Base-by-base conservation (phyloP, 225 moss, liverwort and hornwort species). In the Asterella californica region DNA sequence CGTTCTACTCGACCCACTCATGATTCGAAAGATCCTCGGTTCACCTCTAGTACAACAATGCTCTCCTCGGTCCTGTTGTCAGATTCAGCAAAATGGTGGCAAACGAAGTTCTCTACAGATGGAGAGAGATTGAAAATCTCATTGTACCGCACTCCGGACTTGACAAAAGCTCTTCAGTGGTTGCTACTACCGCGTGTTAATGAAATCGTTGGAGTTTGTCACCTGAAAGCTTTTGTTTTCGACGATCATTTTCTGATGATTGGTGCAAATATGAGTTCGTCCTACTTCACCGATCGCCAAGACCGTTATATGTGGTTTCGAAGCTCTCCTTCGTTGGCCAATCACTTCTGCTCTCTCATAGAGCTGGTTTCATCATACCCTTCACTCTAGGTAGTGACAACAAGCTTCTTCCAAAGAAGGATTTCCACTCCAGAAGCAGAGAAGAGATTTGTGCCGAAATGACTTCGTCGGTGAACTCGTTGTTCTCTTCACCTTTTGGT, bases 211-310 rank as follows among this genome's bases (percentile, higher is more conserved):
- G 93, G 91, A 47, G 91, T 93, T 47, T 93, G 89, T 81, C 93
- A 93, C 83, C 80, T 93, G 64, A 93, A 93, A 75, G 91, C 89
- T n/a, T 90, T 89, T 32, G 74, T 91, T 69, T 93, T 93, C 79
- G 93, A 93, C 67, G 89, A 93, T 64, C 83, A 84, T 4, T 87
- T 93, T 63, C 79, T 93, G 32, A 88, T 93, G 89, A 91, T 88
- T 25, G 93, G 93, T n/a, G 93, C 93, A 48, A 93, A 91, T 74
- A 78, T 93, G 85, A 93, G 90, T 79, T 80, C 90, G 10, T 87
- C 91, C 4, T 93, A 93, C 75, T 93, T 93, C 82, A 89, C 88
- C 0, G 79, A 84, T 29, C 89, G 93, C 47, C 91, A 93, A 75
- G 93, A 93, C 78, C 85, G 93, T 45, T 93, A 93, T 78, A 71